A percentile compares a stretch with the other conserved stretches of the same genome.
These are phyloP conservation scores for Lyophyllum atratum DNA, from an alignment of 768 basidiomycete genomes.

Conservation along the genomic window DNA sequence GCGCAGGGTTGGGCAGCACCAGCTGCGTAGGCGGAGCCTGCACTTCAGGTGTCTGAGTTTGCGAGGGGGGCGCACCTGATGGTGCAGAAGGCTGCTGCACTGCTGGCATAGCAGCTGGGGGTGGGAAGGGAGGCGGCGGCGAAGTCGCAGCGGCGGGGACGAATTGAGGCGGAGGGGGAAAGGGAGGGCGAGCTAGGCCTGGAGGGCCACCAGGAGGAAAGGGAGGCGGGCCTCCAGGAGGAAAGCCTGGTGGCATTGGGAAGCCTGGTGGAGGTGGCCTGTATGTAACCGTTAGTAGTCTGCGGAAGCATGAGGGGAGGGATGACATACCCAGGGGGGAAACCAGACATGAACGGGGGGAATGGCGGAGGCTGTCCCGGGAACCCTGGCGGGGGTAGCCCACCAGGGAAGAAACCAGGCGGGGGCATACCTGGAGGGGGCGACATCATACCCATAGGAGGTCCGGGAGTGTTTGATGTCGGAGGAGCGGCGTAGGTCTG, in stretches of 20 bases:
- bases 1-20: slow-evolving; percentile 55
- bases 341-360: slow-evolving; percentile 54
- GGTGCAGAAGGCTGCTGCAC: slow-evolving; percentile 18
- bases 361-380: slow-evolving; percentile 52
- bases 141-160: slow-evolving; percentile 18
- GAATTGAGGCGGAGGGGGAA: slow-evolving; percentile 40
- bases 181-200: slow-evolving; percentile 8
- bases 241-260: slow-evolving; percentile 50
- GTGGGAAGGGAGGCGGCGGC: slow-evolving; percentile 3
- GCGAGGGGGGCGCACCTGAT: background rate
- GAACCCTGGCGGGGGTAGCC: slow-evolving; percentile 41
- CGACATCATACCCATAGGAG: slow-evolving; percentile 28
- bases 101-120: background rate
- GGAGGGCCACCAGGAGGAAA: slow-evolving; percentile 26
- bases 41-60: slow-evolving; percentile 11
- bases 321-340: slow-evolving; percentile 56
- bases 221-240: slow-evolving; percentile 25
- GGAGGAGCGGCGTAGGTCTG: slow-evolving; percentile 66
- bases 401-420: slow-evolving; percentile 43
- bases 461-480: slow-evolving; percentile 34
- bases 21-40: slow-evolving; percentile 31
- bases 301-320: slow-evolving; percentile 1
- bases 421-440: slow-evolving; percentile 39
- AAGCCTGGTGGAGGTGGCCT: slow-evolving; percentile 59
- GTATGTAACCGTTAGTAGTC: slow-evolving; percentile 14